Evolutionary conservation across 192 early-diverging fungal species (phyloP).

Genomic region (Backusella sp.): DNA sequence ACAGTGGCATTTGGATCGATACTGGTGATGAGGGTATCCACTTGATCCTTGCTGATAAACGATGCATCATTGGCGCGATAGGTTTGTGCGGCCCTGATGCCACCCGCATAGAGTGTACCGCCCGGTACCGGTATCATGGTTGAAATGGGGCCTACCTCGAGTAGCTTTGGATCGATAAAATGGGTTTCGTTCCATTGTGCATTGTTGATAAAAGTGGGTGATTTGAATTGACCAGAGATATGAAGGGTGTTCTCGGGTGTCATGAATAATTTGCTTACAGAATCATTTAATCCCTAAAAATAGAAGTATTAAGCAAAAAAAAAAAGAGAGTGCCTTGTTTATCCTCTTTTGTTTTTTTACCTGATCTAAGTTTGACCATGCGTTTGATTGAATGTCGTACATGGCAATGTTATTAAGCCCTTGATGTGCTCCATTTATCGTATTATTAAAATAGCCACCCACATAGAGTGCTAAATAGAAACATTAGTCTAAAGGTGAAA

Average conservation of each 20-base stretch:
- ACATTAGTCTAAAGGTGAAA: neutral
- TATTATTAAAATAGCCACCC: slow-evolving; percentile 23
- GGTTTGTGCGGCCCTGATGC: slow-evolving; percentile 16
- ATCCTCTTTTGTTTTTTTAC: neutral
- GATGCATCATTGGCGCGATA: slow-evolving; percentile 10
- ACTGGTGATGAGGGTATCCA: neutral
- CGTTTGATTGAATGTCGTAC: neutral
- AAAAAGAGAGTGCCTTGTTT: neutral
- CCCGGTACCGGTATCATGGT: neutral
- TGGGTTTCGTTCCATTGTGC: neutral
- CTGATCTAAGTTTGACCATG: neutral
- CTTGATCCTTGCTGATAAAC: neutral
- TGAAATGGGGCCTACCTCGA: neutral
- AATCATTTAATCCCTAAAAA: slow-evolving; percentile 21
- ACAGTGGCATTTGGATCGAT: slow-evolving; percentile 28
- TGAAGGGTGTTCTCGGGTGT: neutral
- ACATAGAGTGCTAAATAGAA: slow-evolving; percentile 4
- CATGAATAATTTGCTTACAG: neutral
- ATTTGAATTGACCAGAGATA: neutral
- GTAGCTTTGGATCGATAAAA: neutral
- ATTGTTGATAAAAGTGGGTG: neutral
- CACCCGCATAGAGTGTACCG: slow-evolving; percentile 8
- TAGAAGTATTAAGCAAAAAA: neutral
- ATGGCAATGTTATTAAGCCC: neutral
- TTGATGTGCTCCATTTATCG: neutral